Percentiles rank a stretch among this genome's conserved stretches.
Evolutionary conservation across 352 stramenopile species (phyloP).

Genomic region (Phytophthora pseudosyringae): DNA sequence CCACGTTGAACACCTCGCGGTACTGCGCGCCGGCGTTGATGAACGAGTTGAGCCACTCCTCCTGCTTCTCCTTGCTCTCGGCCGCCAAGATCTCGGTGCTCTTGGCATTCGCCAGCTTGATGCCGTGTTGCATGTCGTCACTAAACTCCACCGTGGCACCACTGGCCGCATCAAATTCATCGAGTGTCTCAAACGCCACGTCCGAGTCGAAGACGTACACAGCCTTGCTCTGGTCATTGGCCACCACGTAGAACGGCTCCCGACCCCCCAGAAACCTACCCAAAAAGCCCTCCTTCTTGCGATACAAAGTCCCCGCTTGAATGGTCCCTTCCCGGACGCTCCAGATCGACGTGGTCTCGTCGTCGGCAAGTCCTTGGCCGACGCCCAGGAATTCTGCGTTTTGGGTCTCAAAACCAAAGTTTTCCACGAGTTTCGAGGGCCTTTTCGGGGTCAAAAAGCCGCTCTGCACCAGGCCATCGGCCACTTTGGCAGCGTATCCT

Average conservation of each 20-base stretch:
- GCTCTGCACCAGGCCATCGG: conserved; percentile 41
- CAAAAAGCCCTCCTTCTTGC: conserved; percentile 36
- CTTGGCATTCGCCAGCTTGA: conserved; percentile 51
- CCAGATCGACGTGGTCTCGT: conserved; percentile 33
- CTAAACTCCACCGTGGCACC: conserved; percentile 31
- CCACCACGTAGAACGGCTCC: conserved; percentile 35
- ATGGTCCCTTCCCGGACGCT: conserved; percentile 41
- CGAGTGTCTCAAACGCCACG: conserved; percentile 19
- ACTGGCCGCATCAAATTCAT: conserved; percentile 23
- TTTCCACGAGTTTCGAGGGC: conserved; percentile 21
- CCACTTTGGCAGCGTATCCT: conserved; percentile 26
- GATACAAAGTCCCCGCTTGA: conserved; percentile 36
- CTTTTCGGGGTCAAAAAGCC: conserved; percentile 39
- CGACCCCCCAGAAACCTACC: conserved; percentile 29
- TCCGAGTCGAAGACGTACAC: conserved; percentile 46
- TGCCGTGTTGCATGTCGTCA: conserved; percentile 30
- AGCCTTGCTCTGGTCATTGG: conserved; percentile 30
- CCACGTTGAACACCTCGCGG: conserved; percentile 46
- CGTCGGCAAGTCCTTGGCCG: conserved; percentile 19
- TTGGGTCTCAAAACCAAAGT: conserved; percentile 29
- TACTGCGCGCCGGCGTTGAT: conserved; percentile 42
- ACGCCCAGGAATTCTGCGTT: conserved; percentile 30
- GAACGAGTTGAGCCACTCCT: conserved; percentile 60
- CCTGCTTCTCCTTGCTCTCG: conserved; percentile 50
- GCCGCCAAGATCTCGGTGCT: conserved; percentile 41